Conservation (phyloP, 2,329 filamentous ascomycete genomes). For the Paracoccidioides lutzii region DNA sequence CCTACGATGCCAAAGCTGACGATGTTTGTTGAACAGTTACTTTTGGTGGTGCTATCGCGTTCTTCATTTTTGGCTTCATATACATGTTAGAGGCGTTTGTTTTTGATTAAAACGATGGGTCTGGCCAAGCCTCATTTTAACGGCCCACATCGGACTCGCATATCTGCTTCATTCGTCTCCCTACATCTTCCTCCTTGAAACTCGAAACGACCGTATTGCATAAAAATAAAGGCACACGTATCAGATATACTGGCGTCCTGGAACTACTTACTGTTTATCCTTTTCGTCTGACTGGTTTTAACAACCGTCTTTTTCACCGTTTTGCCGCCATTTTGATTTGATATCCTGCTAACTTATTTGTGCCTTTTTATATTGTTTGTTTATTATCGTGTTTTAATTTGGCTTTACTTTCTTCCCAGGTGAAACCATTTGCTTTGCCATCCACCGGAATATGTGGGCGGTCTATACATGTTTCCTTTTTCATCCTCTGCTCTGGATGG, state of each 20-base stretch:
- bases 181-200: neutral
- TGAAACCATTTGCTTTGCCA: neutral
- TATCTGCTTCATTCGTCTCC: neutral
- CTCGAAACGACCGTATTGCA: neutral
- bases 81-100: constrained; percentile 71
- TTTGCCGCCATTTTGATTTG: neutral
- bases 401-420: neutral
- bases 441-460: neutral
- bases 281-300: neutral
- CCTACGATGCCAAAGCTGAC: neutral
- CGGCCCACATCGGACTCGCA: neutral
- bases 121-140: neutral
- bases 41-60: constrained; percentile 77
- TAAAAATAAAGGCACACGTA: neutral
- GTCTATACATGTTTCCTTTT: no score
- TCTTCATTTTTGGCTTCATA: constrained; percentile 81
- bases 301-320: neutral
- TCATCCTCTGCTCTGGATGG: no score
- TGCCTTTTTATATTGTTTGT: neutral
- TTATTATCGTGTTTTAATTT: neutral
- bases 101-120: constrained; percentile 20
- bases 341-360: neutral
- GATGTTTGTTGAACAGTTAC: constrained; percentile 51
- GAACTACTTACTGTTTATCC: neutral
- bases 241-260: constrained; percentile 1